Evolutionary conservation across 192 early-diverging fungal genomes (phyloP).

Genomic region (Kickxella alabastrina): DNA sequence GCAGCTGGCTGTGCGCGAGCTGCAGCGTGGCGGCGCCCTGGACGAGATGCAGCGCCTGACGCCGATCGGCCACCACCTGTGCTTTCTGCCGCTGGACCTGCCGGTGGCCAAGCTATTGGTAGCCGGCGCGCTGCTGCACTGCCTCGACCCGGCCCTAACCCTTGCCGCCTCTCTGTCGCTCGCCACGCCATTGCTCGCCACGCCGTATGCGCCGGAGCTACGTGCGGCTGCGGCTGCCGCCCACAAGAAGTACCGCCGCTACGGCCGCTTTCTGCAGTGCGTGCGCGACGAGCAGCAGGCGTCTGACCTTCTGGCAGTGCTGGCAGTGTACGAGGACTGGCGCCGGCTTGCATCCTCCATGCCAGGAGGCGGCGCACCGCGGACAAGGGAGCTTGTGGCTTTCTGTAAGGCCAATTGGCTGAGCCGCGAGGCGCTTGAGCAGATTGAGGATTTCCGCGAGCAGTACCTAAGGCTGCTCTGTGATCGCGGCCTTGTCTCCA

Average conservation of each 20-base stretch:
- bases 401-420: slow-evolving; percentile 14
- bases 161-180: slow-evolving; percentile 57
- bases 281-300: neutral
- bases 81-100: slow-evolving; percentile 70
- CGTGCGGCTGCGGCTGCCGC: neutral
- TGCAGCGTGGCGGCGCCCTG: slow-evolving; percentile 31
- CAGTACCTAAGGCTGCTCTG: slow-evolving; percentile 20
- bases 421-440: slow-evolving; percentile 14
- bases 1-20: slow-evolving; percentile 52
- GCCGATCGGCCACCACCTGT: slow-evolving; percentile 66
- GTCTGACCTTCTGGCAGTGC: slow-evolving; percentile 17
- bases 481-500: slow-evolving; percentile 8
- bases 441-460: slow-evolving; percentile 30
- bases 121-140: slow-evolving; percentile 67
- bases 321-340: slow-evolving; percentile 29
- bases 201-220: neutral
- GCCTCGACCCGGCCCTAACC: slow-evolving; percentile 73
- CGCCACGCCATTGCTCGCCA: slow-evolving; percentile 3
- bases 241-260: slow-evolving; percentile 3
- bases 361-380: neutral
- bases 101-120: slow-evolving; percentile 72
- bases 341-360: no score
- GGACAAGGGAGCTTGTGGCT: neutral
- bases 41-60: slow-evolving; percentile 55
- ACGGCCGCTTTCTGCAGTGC: neutral